Percentiles rank a stretch among this genome's conserved stretches.
phyloP scores from a whole-genome alignment of 192 early-diverging fungal genomes.

The Coemansia reversa region DNA sequence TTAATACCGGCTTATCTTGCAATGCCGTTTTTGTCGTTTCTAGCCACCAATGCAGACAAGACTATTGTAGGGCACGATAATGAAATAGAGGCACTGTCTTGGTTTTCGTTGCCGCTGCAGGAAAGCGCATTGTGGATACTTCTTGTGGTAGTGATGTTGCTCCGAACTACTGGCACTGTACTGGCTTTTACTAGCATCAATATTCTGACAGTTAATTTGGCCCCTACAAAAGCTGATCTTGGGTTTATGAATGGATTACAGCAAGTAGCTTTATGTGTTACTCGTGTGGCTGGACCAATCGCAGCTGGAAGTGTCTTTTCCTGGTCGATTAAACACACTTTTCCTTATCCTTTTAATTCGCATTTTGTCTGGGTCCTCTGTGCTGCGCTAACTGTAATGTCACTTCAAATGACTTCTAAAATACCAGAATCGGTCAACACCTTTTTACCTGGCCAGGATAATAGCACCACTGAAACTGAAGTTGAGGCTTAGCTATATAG shows the following conservation, averaged over 20 bases:
- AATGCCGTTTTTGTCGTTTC: conserved; percentile 14
- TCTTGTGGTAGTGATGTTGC: neutral
- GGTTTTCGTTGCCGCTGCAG: neutral
- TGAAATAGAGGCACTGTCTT: neutral
- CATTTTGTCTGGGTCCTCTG: conserved; percentile 42
- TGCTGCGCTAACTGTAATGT: conserved; percentile 5
- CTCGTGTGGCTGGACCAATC: conserved; percentile 27
- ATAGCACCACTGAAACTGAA: neutral
- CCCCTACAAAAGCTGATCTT: conserved; percentile 25
- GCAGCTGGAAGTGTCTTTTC: conserved; percentile 24
- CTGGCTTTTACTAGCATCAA: neutral
- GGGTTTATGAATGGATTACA: conserved; percentile 42
- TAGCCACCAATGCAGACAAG: conserved; percentile 4
- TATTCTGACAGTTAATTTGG: conserved; percentile 40
- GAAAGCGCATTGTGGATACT: neutral
- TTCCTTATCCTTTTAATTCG: conserved; percentile 38
- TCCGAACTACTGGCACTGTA: neutral
- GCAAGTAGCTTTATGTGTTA: conserved; percentile 28
- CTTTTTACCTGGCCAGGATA: conserved; percentile 24
- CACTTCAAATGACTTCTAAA: conserved; percentile 7
- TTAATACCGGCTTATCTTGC: neutral
- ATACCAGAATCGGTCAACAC: conserved; percentile 36
- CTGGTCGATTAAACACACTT: conserved; percentile 35
- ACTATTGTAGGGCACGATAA: neutral
- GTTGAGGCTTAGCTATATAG: neutral